Base-by-base conservation (phyloP, 1,284 basidiomycete species). In the Rhodotorula sp. region DNA sequence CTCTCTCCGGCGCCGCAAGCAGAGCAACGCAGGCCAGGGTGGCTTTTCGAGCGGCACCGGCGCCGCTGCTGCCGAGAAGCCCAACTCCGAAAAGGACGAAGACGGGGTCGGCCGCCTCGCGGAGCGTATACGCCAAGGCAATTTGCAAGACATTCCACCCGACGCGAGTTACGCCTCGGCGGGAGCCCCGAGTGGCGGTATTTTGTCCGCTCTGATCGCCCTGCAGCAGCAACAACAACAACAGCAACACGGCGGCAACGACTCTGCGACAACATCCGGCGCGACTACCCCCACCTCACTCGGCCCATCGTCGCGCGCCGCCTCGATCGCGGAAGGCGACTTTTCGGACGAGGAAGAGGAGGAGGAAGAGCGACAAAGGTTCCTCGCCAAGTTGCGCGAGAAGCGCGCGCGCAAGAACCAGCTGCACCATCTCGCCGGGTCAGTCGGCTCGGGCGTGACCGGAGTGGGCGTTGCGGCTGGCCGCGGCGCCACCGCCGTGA, bases 1-100 rank as follows among this genome's bases (percentile, higher is more conserved):
- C 34, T 69, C 52, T 28, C 49, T 63, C 52, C 71, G 74, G 55
- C 78, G 81, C 78, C 45, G 72, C 82, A 28, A 67, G 81, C n/a
- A 72, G 28, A 72, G 81, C 72, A 73, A 60, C 54, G 66, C 60
- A 14, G 66, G 31, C 2, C 60, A 21, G 15, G 67, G n/a, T 12
- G 73, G 71, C n/a, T 75, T 75, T 69, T 52, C 50, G 45, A 62
- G 71, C 48, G 75, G 72, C 7, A 59, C 14, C 5, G 60, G 60
- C 5, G 61, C 60, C 0, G 26, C 23, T 15, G 63, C 16, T 18
- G 64, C 62, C 7, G 54, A 55, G 28, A 55, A 55, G 54, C 14
- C n/a, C 26, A 50, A 59, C n/a, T 54, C 63, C 21, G 57, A 67
- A 21, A 48, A 60, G 55, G 62, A 58, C 34, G 66, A 61, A 59